Conservation (phyloP, 805 yeast genomes). For the Candida maesae region DNA sequence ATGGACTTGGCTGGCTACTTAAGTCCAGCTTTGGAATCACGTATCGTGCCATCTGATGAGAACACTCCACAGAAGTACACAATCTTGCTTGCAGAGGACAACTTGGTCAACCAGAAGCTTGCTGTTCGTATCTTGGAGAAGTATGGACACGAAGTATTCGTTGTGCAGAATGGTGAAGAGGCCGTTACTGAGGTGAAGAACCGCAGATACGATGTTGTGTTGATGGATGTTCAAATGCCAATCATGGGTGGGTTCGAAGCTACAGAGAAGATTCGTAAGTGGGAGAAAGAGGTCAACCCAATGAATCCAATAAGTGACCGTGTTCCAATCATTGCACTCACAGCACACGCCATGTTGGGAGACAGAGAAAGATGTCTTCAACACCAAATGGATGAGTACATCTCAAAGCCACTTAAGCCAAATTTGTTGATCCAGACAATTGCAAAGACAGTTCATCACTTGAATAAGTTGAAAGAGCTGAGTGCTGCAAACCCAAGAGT, state of each 20-base stretch:
- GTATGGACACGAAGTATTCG: slow-evolving; percentile 78
- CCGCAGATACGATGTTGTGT: slow-evolving; percentile 68
- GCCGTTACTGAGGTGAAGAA: slow-evolving; percentile 72
- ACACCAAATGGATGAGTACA: slow-evolving; percentile 89
- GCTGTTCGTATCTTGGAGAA: slow-evolving; percentile 83
- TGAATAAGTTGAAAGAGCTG: slow-evolving; percentile 53
- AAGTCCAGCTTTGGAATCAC: slow-evolving; percentile 79
- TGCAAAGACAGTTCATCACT: slow-evolving; percentile 72
- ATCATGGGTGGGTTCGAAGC: slow-evolving; percentile 95
- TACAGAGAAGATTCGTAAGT: slow-evolving; percentile 76
- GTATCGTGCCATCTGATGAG: slow-evolving; percentile 74
- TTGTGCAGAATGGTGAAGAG: slow-evolving; percentile 80
- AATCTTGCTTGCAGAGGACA: slow-evolving; percentile 81
- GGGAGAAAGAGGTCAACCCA: slow-evolving; percentile 78
- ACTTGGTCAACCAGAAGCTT: slow-evolving; percentile 78
- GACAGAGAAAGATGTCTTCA: slow-evolving; percentile 82
- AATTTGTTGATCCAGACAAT: slow-evolving; percentile 78
- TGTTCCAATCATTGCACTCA: slow-evolving; percentile 83
- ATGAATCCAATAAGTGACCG: slow-evolving; percentile 63
- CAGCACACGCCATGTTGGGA: slow-evolving; percentile 93
- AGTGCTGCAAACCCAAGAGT: slow-evolving; percentile 18
- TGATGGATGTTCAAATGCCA: slow-evolving; percentile 95
- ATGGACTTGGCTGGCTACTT: slow-evolving; percentile 79
- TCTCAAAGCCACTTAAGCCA: slow-evolving; percentile 84
- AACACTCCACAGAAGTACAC: slow-evolving; percentile 75